Conservation (phyloP, 73 alveolate species). For the Symbiodinium natans region DNA sequence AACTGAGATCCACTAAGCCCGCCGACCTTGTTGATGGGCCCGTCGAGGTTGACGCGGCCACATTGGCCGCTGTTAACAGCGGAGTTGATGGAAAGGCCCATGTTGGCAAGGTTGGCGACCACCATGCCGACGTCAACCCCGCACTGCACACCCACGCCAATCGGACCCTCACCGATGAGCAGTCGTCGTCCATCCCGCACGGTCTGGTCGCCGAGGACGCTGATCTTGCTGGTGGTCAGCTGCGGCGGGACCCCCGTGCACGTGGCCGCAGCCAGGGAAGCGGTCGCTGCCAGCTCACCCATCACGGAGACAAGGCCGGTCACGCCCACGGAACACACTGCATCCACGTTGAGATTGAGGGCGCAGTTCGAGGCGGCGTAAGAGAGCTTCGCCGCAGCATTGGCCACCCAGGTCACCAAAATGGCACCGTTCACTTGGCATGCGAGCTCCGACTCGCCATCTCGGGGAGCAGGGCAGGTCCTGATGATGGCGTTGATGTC, state of each 20-base stretch:
- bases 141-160: constrained; percentile 1
- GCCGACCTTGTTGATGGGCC: neutral
- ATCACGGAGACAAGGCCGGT: constrained; percentile 11
- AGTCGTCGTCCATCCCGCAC: constrained; percentile 1
- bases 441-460: constrained; percentile 7
- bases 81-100: neutral
- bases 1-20: neutral
- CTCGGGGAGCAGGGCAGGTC: neutral
- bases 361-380: neutral
- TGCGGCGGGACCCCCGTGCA: neutral
- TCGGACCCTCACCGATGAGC: neutral
- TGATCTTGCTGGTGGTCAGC: neutral
- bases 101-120: neutral
- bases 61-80: neutral
- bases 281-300: constrained; percentile 16
- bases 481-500: constrained; percentile 9
- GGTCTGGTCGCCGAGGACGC: constrained; percentile 6
- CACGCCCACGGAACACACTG: neutral
- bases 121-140: constrained; percentile 10
- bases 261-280: constrained; percentile 18
- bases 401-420: neutral
- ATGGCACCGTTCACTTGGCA: constrained; percentile 13
- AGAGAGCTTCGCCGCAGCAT: neutral
- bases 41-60: neutral
- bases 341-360: neutral